These are phyloP conservation scores for Colletotrichum cuscutae DNA, from an alignment of 2,329 filamentous ascomycete genomes.

Conservation along the genomic window DNA sequence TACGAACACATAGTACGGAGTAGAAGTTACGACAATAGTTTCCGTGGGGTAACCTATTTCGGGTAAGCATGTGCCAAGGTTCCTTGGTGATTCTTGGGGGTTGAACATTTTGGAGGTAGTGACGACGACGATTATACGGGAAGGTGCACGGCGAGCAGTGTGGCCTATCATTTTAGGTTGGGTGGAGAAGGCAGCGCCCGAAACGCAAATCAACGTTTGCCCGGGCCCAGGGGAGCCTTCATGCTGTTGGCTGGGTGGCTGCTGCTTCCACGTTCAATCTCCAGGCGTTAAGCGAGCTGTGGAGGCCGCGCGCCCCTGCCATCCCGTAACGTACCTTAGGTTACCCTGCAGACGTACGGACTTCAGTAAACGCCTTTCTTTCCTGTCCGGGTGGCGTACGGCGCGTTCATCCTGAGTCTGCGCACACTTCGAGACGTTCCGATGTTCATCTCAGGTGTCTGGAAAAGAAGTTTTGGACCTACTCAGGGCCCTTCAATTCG, in stretches of 20 bases:
- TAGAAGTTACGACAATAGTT: too few relatives aligned
- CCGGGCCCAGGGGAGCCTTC: not conserved
- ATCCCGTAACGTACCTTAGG: not conserved
- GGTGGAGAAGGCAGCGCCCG: not conserved
- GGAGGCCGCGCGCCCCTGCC: not conserved
- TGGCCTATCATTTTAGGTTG: not conserved
- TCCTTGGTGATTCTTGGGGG: not conserved
- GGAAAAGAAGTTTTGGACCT: not conserved
- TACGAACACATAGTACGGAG: too few relatives aligned
- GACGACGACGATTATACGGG: not conserved
- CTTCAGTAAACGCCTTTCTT: not conserved
- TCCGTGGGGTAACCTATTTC: not conserved
- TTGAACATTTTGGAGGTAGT: not conserved
- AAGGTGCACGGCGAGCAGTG: not conserved
- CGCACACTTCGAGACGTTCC: not conserved
- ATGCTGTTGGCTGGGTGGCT: not conserved
- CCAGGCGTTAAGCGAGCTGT: not conserved
- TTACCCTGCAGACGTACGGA: not conserved
- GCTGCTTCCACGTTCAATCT: too few relatives aligned
- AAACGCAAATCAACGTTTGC: not conserved
- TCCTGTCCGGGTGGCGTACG: not conserved
- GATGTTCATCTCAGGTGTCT: not conserved
- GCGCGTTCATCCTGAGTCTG: not conserved
- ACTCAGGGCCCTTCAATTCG: not conserved
- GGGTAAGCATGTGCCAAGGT: not conserved